Evolutionary conservation across 352 stramenopile genomes (phyloP), one percentile per base, ranked within the genome.

Genomic region (Phytophthora lateralis): DNA sequence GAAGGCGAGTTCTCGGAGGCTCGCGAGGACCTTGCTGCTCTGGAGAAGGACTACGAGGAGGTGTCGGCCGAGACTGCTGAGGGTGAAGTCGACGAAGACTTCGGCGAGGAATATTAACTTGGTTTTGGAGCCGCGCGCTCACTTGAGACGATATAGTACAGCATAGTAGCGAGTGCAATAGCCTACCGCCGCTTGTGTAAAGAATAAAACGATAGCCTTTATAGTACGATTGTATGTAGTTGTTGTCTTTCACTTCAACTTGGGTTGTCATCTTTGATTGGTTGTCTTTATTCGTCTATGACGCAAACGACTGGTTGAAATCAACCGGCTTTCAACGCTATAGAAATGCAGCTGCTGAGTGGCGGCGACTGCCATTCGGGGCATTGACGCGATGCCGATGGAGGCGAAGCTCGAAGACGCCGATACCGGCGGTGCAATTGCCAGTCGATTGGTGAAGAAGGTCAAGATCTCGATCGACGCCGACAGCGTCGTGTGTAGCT

Each of bases 1-100:
- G 97, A 99, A 81, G 97, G 97, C 58, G 97, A 99, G 80, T 99
- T 99, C 78, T 98, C 95, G 61, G 97, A 99, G 73, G 98, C 97
- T 49, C 96, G 97, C 81, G 97, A 99, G 81, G 97, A 99, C 87
- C 88, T 60, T 84, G 66, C 66, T 44, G 60, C 66, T 50, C 24
- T 70, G 47, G 60, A 70, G 56, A 71, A 99, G 89, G 97, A 99
- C 80, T 99, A 99, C 78, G 97, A 99, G 69, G 97, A 99, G 73
- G 97, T 99, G 60, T 98, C 93, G 24, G 96, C 96, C n/a, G 97
- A 99, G 80, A 98, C 97, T 20, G 93, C 95, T 26, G 97, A 99
- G 48, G 97, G 89, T 43, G 96, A 99, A 45, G 95, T 85, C 48
- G 93, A 97, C 47, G 96, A 98, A 55, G 95, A 97, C 15, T 89